Percentiles rank a stretch among this genome's conserved stretches.
These are phyloP conservation scores for Cyclotella kingstonii DNA, from an alignment of 108 stramenopile genomes.

Conservation along the genomic window DNA sequence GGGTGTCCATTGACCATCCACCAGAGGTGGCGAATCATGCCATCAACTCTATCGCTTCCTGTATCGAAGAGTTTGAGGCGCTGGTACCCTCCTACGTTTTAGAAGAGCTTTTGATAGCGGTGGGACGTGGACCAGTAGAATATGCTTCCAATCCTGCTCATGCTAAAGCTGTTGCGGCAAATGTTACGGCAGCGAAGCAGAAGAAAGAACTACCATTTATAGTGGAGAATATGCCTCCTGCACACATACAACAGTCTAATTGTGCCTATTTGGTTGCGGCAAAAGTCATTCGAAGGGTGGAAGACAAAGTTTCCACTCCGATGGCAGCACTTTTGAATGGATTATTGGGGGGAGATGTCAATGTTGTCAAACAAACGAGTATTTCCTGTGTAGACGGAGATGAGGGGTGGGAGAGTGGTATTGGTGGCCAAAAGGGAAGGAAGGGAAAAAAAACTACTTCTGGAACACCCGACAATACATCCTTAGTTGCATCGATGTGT, in stretches of 20 bases:
- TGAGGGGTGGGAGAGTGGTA: constrained; percentile 2
- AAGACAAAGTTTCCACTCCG: constrained; percentile 65
- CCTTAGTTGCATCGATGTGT: too few species aligned
- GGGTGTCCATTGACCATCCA: constrained; percentile 66
- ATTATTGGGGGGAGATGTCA: constrained; percentile 62
- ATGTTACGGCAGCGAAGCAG: constrained; percentile 4
- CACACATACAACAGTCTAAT: constrained; percentile 61
- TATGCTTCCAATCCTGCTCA: constrained; percentile 52
- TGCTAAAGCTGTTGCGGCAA: constrained; percentile 14
- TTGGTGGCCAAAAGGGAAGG: constrained; percentile 5
- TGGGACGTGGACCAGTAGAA: constrained; percentile 68
- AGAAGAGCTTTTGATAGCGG: constrained; percentile 66
- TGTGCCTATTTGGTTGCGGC: constrained; percentile 66
- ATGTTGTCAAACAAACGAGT: constrained; percentile 32
- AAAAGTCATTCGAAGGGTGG: constrained; percentile 50
- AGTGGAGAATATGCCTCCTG: constrained; percentile 20
- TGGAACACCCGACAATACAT: too few species aligned
- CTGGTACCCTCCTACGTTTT: constrained; percentile 62
- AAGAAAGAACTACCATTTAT: not conserved
- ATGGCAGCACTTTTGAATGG: constrained; percentile 73
- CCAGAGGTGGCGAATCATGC: constrained; percentile 57
- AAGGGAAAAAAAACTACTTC: constrained; percentile 9
- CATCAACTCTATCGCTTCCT: constrained; percentile 52
- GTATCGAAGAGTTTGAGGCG: constrained; percentile 76
- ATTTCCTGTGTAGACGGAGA: constrained; percentile 8